A percentile compares a stretch with the other conserved stretches of the same genome.
phyloP scores from a whole-genome alignment of 2,329 filamentous ascomycete genomes.

The Fusarium sp. region DNA sequence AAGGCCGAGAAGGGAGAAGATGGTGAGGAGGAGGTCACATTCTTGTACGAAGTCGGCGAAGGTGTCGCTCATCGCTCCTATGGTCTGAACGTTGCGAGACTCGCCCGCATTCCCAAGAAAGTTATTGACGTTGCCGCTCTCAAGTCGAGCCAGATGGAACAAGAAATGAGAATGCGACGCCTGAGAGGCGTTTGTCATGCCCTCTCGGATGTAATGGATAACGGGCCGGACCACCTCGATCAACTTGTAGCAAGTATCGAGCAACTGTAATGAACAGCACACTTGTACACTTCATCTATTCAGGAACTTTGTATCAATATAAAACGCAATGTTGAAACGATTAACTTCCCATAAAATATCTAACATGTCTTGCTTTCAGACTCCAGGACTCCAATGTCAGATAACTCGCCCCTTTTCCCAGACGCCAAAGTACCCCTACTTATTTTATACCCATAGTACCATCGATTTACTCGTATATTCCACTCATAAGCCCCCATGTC shows the following conservation, averaged over 20 bases:
- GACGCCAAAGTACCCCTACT: conserved; percentile 33
- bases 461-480: conserved; percentile 12
- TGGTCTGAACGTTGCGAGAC: conserved; percentile 90
- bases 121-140: conserved; percentile 84
- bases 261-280: conserved; percentile 63
- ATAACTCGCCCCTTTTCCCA: conserved; percentile 26
- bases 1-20: conserved; percentile 60
- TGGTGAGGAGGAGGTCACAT: conserved; percentile 86
- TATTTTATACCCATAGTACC: conserved; percentile 29
- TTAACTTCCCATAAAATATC: conserved; percentile 25
- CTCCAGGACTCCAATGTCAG: conserved; percentile 34
- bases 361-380: conserved; percentile 25
- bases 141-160: conserved; percentile 87
- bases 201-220: conserved; percentile 60
- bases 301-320: neutral
- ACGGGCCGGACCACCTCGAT: conserved; percentile 62
- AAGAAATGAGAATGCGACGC: conserved; percentile 75
- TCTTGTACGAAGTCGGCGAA: conserved; percentile 92
- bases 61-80: conserved; percentile 96
- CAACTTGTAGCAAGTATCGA: conserved; percentile 71
- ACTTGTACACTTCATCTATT: conserved; percentile 10
- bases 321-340: conserved; percentile 21
- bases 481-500: conserved; percentile 5
- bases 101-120: conserved; percentile 84
- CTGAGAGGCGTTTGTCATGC: conserved; percentile 66